phyloP scores from a whole-genome alignment of 2,329 filamentous ascomycete species.

The Nannizzia gypsea region DNA sequence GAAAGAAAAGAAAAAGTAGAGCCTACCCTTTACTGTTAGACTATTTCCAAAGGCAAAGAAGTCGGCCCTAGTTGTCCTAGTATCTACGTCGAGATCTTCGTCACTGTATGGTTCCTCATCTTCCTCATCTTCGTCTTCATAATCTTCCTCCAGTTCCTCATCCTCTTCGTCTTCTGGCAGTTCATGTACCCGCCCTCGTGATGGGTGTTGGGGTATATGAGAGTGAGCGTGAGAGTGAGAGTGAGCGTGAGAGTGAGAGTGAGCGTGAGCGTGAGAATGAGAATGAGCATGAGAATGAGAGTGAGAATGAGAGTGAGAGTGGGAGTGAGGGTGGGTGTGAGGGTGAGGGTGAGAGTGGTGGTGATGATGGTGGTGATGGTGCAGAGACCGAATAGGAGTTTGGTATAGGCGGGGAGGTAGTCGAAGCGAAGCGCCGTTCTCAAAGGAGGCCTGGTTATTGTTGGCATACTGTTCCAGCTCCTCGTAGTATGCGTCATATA shows the following conservation, averaged over 20 bases:
- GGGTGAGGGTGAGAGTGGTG: too few relatives aligned
- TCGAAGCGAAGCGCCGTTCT: slow-evolving; percentile 53
- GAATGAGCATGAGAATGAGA: too few relatives aligned
- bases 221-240: slow-evolving; percentile 22
- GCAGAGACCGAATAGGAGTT: slow-evolving; percentile 44
- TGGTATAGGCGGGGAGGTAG: slow-evolving; percentile 52
- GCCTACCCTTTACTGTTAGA: slow-evolving; percentile 77
- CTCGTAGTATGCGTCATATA: slow-evolving; percentile 97
- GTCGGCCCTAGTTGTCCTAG: slow-evolving; percentile 57
- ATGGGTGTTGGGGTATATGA: slow-evolving; percentile 52
- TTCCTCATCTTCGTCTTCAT: slow-evolving; percentile 54
- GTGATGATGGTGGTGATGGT: slow-evolving; percentile 38
- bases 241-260: too few relatives aligned
- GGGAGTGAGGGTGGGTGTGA: too few relatives aligned
- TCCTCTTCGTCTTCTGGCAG: slow-evolving; percentile 43
- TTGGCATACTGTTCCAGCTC: slow-evolving; percentile 97
- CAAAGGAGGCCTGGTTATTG: slow-evolving; percentile 51
- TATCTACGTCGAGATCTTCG: slow-evolving; percentile 50
- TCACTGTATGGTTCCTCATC: slow-evolving; percentile 58
- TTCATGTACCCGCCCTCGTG: slow-evolving; percentile 58
- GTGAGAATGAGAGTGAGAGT: slow-evolving; percentile 30
- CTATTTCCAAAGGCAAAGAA: slow-evolving; percentile 98
- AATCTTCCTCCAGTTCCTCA: slow-evolving; percentile 37
- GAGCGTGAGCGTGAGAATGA: neutral
- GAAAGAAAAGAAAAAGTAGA: neutral